A percentile compares a stretch with the other conserved stretches of the same genome.
phyloP scores from a whole-genome alignment of 257 asterid species.

The Thymus mandschuricus region DNA sequence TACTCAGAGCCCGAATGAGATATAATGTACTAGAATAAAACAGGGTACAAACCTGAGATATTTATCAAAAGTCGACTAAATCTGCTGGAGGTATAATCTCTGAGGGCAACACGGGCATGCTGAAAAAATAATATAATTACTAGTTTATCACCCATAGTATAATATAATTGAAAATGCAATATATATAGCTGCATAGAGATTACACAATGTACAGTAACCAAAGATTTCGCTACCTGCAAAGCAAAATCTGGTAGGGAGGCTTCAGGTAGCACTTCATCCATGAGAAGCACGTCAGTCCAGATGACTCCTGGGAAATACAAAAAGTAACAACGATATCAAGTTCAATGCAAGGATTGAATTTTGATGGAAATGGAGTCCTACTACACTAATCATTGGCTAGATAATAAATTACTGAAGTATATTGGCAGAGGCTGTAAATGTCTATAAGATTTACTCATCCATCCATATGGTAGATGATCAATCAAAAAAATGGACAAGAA shows the following conservation, averaged over 20 bases:
- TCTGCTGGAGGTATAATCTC: conserved; percentile 63
- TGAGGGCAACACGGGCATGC: conserved; percentile 77
- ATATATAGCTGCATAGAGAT: conserved; percentile 27
- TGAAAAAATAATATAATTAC: conserved; percentile 40
- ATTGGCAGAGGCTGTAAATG: background rate
- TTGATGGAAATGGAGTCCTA: conserved; percentile 15
- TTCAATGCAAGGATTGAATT: conserved; percentile 9
- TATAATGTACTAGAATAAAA: background rate
- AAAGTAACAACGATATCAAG: background rate
- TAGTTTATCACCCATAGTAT: conserved; percentile 20
- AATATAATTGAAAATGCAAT: conserved; percentile 16
- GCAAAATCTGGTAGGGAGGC: conserved; percentile 69
- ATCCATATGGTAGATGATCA: conserved; percentile 9
- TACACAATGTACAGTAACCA: conserved; percentile 16
- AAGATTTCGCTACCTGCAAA: conserved; percentile 59
- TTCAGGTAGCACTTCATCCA: conserved; percentile 93
- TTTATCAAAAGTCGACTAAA: conserved; percentile 62
- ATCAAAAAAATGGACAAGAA: conserved; percentile 4
- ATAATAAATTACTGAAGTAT: background rate
- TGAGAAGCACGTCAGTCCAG: conserved; percentile 83
- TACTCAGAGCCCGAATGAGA: conserved; percentile 16
- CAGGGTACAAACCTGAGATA: conserved; percentile 73
- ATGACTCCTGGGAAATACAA: conserved; percentile 61
- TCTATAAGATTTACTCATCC: background rate
- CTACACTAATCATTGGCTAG: background rate